Evolutionary conservation across 2,329 filamentous ascomycete species (phyloP).

Genomic region (Pleurostoma richardsiae): DNA sequence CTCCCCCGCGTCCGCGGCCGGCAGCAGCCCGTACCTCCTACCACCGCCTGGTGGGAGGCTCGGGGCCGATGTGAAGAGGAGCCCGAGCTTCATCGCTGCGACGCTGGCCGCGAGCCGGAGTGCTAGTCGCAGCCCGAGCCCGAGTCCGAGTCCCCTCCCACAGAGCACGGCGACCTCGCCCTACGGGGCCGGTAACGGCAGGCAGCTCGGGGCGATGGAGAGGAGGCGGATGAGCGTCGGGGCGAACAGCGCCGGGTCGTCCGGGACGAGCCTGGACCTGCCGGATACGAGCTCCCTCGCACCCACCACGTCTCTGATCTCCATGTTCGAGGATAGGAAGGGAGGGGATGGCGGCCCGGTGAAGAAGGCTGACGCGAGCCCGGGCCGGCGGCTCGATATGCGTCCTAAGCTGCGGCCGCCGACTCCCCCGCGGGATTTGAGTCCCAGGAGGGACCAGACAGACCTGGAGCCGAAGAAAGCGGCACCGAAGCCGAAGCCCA

Average conservation of each 20-base stretch:
- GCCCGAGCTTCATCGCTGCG: constrained; percentile 57
- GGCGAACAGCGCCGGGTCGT: constrained; percentile 19
- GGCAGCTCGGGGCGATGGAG: background rate
- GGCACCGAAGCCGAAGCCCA: constrained; percentile 14
- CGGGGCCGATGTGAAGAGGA: constrained; percentile 34
- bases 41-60: constrained; percentile 7
- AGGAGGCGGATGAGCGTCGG: constrained; percentile 21
- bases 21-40: constrained; percentile 4
- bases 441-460: constrained; percentile 15
- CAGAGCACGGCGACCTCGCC: constrained; percentile 9
- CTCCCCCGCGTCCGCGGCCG: constrained; percentile 6
- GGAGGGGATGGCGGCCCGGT: constrained; percentile 20
- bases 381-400: background rate
- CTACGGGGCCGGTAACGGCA: constrained; percentile 1
- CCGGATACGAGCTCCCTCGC: constrained; percentile 55
- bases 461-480: background rate
- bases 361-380: constrained; percentile 19
- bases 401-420: constrained; percentile 17
- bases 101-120: constrained; percentile 58
- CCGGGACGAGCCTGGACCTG: constrained; percentile 24
- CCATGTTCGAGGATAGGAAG: constrained; percentile 57
- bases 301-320: constrained; percentile 60
- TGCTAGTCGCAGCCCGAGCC: constrained; percentile 43
- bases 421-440: constrained; percentile 24
- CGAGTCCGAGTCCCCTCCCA: constrained; percentile 5